These are phyloP conservation scores for Pseudogymnoascus sp. DNA, from an alignment of 2,329 filamentous ascomycete genomes.

Conservation along the genomic window DNA sequence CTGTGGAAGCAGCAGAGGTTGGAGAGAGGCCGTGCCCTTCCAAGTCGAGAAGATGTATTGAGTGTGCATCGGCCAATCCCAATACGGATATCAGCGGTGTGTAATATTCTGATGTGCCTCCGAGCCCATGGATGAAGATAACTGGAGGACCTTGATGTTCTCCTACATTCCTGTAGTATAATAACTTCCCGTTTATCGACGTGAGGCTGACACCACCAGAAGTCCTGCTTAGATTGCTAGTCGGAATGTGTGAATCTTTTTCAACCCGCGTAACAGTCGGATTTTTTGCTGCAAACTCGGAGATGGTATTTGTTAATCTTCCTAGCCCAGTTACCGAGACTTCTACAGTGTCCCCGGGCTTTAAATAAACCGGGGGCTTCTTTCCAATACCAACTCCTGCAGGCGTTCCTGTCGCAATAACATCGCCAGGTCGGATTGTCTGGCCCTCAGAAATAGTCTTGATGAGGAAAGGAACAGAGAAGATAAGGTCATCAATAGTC, in stretches of 20 bases:
- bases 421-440: constrained; percentile 42
- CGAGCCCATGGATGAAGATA: too few species aligned
- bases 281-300: constrained; percentile 20
- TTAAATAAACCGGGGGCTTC: constrained; percentile 33
- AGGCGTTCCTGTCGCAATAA: constrained; percentile 41
- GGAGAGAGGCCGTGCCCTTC: too few species aligned
- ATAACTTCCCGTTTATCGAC: too few species aligned
- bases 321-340: constrained; percentile 36
- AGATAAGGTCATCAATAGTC: constrained; percentile 41
- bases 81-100: too few species aligned
- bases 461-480: constrained; percentile 38
- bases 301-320: constrained; percentile 32
- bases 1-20: too few species aligned
- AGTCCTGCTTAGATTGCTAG: constrained; percentile 10
- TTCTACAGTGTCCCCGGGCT: constrained; percentile 34
- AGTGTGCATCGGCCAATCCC: too few species aligned
- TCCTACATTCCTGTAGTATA: too few species aligned
- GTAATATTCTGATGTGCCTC: too few species aligned
- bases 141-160: too few species aligned
- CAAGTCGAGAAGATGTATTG: too few species aligned
- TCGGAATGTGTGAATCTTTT: constrained; percentile 22
- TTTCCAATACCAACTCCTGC: constrained; percentile 40
- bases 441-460: constrained; percentile 38
- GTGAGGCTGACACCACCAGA: too few species aligned
- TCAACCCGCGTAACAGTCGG: constrained; percentile 20